A percentile compares a stretch with the other conserved stretches of the same genome.
Conservation (phyloP, 164 flowering plant genomes). For the Warburgia ugandensis region DNA sequence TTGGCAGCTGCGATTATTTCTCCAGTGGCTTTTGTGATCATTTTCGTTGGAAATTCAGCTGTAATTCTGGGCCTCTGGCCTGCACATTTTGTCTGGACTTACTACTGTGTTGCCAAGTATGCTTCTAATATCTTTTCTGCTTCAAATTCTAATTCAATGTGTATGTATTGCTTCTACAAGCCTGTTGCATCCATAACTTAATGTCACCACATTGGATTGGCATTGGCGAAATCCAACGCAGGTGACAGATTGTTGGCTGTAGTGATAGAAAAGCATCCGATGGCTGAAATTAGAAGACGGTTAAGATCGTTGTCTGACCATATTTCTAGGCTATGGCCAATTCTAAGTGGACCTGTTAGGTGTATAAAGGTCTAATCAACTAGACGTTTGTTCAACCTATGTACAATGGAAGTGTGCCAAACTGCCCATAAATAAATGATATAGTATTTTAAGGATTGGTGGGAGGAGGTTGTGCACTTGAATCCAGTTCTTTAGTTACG, state of each 20-base stretch:
- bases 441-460: no score
- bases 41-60: conserved; percentile 53
- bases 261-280: neutral
- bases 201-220: neutral
- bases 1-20: conserved; percentile 47
- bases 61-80: conserved; percentile 79
- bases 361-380: no score
- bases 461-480: no score
- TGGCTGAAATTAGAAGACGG: neutral
- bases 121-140: conserved; percentile 1
- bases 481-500: no score
- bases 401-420: no score
- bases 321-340: no score
- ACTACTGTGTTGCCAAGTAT: conserved; percentile 68
- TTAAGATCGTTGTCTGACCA: neutral
- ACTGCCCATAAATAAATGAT: no score
- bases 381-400: no score
- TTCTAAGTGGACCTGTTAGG: no score
- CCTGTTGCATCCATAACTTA: neutral
- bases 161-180: neutral
- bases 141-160: neutral
- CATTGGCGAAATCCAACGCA: no score
- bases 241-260: neutral
- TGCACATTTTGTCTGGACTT: conserved; percentile 80
- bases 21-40: conserved; percentile 40